Evolutionary conservation across 139 green algal species (phyloP), one percentile per base, ranked within the genome.

Genomic region (Pseudopediastrum boryanum): DNA sequence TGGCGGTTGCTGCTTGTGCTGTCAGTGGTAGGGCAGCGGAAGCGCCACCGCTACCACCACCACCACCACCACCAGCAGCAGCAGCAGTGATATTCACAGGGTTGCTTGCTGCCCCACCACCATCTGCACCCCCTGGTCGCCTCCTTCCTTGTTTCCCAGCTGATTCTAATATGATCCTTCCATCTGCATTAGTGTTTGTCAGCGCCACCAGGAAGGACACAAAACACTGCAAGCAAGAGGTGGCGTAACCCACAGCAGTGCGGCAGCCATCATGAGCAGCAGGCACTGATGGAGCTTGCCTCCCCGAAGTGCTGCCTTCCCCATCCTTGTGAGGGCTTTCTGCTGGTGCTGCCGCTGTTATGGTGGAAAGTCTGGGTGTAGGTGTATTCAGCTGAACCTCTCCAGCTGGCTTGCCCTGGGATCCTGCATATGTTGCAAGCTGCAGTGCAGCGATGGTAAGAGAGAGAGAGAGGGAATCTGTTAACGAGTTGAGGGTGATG

Each of bases 121-220:
- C 59, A 56, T 29, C 42, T 71, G 62, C 52, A 65, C 6, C n/a
- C n/a, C n/a, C n/a, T n/a, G n/a, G n/a, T n/a, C n/a, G n/a, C n/a
- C 66, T 25, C 33, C 27, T 46, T 2, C 33, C 56, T 71, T 83
- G 19, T 70, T 33, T 46, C 1, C 12, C 73, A 8, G 52, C 21
- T 21, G 66, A n/a, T 51, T 91, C 76, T 23, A 96, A 38, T 6
- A 99, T 72, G 23, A 98, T 80, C 46, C 96, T 89, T 5, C 96
- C 96, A 71, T 98, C 94, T 0, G 81, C 80, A 71, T 96, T 91
- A 13, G 90, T 83, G 50, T 90, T 93, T 27, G 87, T 97, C 39
- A 99, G 90, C 0, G 90, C 88, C 0, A 67, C 29, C 33, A 98
- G 69, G 77, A 99, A 94, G 25, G 56, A 73, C 1, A 93, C 38